Conservation (phyloP, 257 asterid species). For the Przewalskia tangutica region DNA sequence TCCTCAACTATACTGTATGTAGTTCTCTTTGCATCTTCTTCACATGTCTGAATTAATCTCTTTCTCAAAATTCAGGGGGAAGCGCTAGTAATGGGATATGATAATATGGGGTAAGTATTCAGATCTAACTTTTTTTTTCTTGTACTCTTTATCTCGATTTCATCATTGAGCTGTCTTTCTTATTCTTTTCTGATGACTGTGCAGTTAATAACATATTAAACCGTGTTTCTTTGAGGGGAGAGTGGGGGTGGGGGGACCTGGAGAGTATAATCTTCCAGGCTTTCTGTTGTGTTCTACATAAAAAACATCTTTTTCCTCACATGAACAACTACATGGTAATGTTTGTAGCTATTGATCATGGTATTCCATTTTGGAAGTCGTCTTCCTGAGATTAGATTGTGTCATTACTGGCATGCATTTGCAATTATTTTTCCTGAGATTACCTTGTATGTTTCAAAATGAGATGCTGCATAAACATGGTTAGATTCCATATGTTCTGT, state of each 20-base stretch:
- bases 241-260: neutral
- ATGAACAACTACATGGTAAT: neutral
- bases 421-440: neutral
- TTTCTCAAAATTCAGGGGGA: constrained; percentile 61
- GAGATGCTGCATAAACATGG: neutral
- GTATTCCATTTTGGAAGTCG: neutral
- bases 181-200: neutral
- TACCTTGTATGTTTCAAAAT: neutral
- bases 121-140: constrained; percentile 2
- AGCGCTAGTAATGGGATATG: constrained; percentile 98
- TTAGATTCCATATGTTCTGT: neutral
- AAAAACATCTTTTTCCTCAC: neutral
- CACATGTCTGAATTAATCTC: neutral
- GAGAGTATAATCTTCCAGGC: neutral
- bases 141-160: neutral
- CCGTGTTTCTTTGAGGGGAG: neutral
- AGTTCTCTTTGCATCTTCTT: neutral
- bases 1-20: neutral
- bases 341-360: neutral
- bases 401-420: neutral
- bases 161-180: neutral
- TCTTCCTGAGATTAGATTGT: neutral
- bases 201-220: neutral
- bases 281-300: neutral
- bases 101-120: constrained; percentile 93